Percentiles rank a stretch among this genome's conserved stretches.
Conservation (phyloP, 2,329 filamentous ascomycete genomes). For the Pseudohalonectria lignicola region DNA sequence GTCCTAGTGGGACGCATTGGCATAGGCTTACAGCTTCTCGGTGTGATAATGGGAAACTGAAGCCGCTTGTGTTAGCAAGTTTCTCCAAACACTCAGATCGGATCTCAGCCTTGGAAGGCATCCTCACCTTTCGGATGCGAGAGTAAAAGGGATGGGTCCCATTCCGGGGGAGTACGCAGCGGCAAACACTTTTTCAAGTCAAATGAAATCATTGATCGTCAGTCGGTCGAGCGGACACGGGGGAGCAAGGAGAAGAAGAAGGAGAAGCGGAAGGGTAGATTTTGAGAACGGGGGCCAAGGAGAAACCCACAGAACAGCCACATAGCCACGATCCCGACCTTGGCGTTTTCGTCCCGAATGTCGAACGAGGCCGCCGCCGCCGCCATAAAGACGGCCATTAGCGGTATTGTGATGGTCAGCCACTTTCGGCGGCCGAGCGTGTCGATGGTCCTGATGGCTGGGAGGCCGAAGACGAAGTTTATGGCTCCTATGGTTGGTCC, state of each 20-base stretch:
- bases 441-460: slow-evolving; percentile 27
- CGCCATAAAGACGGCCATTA: slow-evolving; percentile 30
- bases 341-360: slow-evolving; percentile 3
- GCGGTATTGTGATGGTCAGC: slow-evolving; percentile 28
- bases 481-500: slow-evolving; percentile 18
- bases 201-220: no score
- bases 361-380: slow-evolving; percentile 22
- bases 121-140: slow-evolving; percentile 28
- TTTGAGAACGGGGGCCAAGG: no score
- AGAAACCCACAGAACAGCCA: slow-evolving; percentile 25
- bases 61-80: background rate
- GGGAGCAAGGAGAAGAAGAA: no score
- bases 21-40: slow-evolving; percentile 25
- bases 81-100: no score
- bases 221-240: background rate
- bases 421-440: slow-evolving; percentile 29
- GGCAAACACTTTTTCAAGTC: slow-evolving; percentile 21
- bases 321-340: slow-evolving; percentile 18
- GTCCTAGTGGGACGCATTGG: background rate
- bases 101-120: no score
- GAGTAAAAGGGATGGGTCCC: slow-evolving; percentile 37
- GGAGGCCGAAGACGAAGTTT: slow-evolving; percentile 29
- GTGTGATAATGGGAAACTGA: slow-evolving; percentile 34
- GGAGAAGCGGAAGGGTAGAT: no score
- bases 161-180: slow-evolving; percentile 28